phyloP scores from a whole-genome alignment of 768 basidiomycete genomes.

The Auriscalpium microsporum region DNA sequence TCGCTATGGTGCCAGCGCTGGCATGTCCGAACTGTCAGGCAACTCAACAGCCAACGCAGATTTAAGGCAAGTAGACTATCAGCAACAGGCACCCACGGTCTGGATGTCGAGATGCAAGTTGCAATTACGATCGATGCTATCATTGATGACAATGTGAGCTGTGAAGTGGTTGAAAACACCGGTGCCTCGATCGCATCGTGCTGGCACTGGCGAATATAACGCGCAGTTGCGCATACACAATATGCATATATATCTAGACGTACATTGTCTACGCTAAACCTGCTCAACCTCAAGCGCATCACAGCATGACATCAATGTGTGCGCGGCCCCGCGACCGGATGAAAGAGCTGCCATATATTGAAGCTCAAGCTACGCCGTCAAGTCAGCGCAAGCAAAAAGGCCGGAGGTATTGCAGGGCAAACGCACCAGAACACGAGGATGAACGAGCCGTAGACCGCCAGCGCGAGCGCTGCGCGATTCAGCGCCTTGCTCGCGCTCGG shows the following conservation, averaged over 20 bases:
- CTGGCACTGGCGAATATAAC: no score
- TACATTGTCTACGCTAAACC: neutral
- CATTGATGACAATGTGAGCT: no score
- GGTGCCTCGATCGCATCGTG: no score
- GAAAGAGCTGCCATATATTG: slow-evolving; percentile 62
- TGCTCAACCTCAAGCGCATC: neutral
- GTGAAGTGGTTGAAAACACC: no score
- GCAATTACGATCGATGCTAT: no score
- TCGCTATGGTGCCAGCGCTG: no score
- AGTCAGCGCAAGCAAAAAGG: neutral
- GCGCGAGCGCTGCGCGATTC: slow-evolving; percentile 50
- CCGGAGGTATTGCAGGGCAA: neutral
- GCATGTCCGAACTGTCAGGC: no score
- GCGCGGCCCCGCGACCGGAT: slow-evolving; percentile 19
- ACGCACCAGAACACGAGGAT: slow-evolving; percentile 87
- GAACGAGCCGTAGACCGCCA: slow-evolving; percentile 66
- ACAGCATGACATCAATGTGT: neutral
- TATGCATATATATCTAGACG: neutral
- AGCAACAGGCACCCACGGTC: no score
- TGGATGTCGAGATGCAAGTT: no score
- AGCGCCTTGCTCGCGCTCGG: slow-evolving; percentile 43
- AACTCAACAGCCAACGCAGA: no score
- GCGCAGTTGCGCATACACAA: neutral
- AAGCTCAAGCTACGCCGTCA: slow-evolving; percentile 53
- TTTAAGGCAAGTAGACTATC: no score